Conservation (phyloP, 257 asterid genomes). For the Henckelia pumila region DNA sequence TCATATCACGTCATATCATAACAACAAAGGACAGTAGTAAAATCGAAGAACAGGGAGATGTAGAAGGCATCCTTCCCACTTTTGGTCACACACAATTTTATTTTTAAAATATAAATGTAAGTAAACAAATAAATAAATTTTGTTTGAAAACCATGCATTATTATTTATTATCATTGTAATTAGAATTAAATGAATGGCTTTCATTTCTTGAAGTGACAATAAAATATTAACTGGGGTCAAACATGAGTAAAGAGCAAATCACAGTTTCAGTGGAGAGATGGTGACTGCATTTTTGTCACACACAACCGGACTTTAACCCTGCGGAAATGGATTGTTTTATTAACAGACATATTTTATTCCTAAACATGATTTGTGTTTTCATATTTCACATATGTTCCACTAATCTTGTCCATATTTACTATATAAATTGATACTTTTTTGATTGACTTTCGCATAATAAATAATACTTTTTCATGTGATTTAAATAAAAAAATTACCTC, state of each 20-base stretch:
- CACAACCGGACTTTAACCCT: not conserved
- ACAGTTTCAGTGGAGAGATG: not conserved
- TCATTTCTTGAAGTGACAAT: not conserved
- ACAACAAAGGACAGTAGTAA: constrained; percentile 17
- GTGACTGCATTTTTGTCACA: not conserved
- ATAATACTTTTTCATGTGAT: too few species aligned
- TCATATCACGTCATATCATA: not conserved
- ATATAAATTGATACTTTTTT: too few species aligned
- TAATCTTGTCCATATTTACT: too few species aligned
- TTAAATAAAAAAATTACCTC: too few species aligned
- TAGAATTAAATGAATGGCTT: not conserved
- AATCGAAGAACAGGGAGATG: constrained; percentile 35
- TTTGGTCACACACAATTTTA: too few species aligned
- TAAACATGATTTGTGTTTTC: too few species aligned
- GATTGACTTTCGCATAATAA: too few species aligned
- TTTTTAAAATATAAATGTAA: too few species aligned
- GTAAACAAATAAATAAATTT: too few species aligned
- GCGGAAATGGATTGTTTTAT: not conserved
- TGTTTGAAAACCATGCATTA: too few species aligned
- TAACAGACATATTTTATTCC: not conserved
- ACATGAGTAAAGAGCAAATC: not conserved
- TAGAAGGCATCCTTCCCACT: constrained; percentile 23
- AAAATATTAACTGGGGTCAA: not conserved
- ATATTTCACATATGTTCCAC: too few species aligned
- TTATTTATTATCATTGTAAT: too few species aligned